Conservation (phyloP, 129 eudicot species). For the Ambrosia trifida region DNA sequence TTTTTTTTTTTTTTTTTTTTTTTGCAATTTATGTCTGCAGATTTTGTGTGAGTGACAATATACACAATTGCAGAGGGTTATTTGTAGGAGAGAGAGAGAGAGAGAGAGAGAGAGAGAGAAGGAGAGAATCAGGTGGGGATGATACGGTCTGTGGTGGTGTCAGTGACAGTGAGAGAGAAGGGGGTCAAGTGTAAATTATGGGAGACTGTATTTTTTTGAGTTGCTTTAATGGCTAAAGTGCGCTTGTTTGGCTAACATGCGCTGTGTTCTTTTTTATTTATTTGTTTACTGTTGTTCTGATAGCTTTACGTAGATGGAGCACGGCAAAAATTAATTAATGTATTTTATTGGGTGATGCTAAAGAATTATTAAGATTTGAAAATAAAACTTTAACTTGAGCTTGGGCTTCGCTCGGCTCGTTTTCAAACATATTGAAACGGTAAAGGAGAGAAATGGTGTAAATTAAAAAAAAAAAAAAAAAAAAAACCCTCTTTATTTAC, state of each 20-base stretch:
- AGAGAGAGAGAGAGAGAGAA: not conserved
- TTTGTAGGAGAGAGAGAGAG: constrained; percentile 21
- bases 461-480: no score
- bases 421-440: no score
- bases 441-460: no score
- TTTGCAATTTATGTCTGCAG: constrained; percentile 10
- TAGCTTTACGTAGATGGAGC: constrained; percentile 28
- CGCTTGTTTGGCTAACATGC: constrained; percentile 21
- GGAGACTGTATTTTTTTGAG: constrained; percentile 9
- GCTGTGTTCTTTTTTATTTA: constrained; percentile 12
- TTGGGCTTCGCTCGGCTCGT: no score
- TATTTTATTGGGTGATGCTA: no score
- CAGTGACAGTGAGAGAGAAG: constrained; percentile 44
- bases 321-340: not conserved
- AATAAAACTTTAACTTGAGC: no score
- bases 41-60: constrained; percentile 1
- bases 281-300: constrained; percentile 28
- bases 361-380: no score
- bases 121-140: constrained; percentile 48
- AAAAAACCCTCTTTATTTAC: no score
- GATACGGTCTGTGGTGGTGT: constrained; percentile 43
- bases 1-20: not conserved
- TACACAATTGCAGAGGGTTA: constrained; percentile 25
- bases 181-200: constrained; percentile 41
- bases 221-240: constrained; percentile 33